Conservation (phyloP, 441 rosid genomes). For the Erysimum pusillum region DNA sequence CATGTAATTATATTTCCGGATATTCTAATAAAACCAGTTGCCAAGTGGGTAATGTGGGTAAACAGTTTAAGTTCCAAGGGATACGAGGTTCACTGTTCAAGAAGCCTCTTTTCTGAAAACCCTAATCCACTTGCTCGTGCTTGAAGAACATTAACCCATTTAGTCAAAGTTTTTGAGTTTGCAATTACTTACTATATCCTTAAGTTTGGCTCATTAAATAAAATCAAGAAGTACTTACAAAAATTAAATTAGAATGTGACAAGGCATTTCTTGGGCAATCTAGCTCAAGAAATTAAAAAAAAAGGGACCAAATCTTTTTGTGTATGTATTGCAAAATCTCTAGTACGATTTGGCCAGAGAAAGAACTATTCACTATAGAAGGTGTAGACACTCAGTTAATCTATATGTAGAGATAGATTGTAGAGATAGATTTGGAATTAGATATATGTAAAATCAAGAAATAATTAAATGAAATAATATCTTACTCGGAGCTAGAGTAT, state of each 20-base stretch:
- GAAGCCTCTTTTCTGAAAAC: conserved; percentile 40
- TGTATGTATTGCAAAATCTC: conserved; percentile 32
- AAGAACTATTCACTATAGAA: conserved; percentile 25
- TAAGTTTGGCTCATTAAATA: conserved; percentile 1
- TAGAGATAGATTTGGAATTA: conserved; percentile 22
- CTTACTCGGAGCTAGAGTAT: conserved; percentile 64
- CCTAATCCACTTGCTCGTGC: conserved; percentile 50
- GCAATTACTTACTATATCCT: conserved; percentile 7
- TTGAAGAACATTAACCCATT: conserved; percentile 33
- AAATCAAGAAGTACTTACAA: neutral
- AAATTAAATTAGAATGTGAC: conserved; percentile 6
- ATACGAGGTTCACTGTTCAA: conserved; percentile 46
- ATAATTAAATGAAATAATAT: neutral
- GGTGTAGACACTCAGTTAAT: conserved; percentile 17
- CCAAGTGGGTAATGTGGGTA: conserved; percentile 29
- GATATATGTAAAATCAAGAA: neutral
- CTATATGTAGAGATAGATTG: no score
- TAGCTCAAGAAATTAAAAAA: neutral
- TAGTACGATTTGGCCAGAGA: conserved; percentile 39
- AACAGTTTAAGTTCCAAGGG: conserved; percentile 45
- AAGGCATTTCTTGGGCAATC: neutral
- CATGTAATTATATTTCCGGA: neutral
- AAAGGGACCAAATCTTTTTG: conserved; percentile 29
- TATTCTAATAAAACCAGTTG: conserved; percentile 18
- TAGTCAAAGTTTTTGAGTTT: neutral